Conservation (phyloP, 129 eudicot genomes). For the Pulicaria dysenterica region DNA sequence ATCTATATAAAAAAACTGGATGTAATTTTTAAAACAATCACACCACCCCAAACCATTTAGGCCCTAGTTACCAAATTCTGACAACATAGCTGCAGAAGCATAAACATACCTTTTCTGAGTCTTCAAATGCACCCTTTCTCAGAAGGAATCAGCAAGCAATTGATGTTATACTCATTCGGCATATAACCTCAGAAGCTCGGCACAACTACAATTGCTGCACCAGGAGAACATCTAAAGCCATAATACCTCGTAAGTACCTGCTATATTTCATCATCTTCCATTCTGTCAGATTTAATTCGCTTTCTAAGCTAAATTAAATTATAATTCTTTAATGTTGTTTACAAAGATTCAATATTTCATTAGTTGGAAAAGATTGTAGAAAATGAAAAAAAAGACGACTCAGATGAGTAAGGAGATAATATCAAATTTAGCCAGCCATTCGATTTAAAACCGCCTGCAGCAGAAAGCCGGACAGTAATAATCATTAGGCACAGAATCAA, state of each 20-base stretch:
- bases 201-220: slow-evolving; percentile 42
- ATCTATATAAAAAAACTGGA: no score
- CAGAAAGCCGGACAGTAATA: slow-evolving; percentile 28
- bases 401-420: slow-evolving; percentile 35
- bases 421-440: slow-evolving; percentile 25
- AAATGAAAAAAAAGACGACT: not conserved
- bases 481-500: slow-evolving; percentile 13
- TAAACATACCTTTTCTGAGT: no score
- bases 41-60: no score
- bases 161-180: slow-evolving; percentile 28
- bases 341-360: not conserved
- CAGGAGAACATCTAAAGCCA: slow-evolving; percentile 37
- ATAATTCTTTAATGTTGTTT: not conserved
- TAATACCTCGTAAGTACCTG: slow-evolving; percentile 45
- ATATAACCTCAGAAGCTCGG: slow-evolving; percentile 37
- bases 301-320: not conserved
- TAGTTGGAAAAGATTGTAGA: not conserved
- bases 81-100: no score
- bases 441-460: slow-evolving; percentile 27
- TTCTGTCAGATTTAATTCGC: slow-evolving; percentile 10
- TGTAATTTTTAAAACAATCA: no score
- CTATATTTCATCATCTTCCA: slow-evolving; percentile 43
- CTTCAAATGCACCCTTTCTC: not conserved
- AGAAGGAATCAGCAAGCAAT: slow-evolving; percentile 38
- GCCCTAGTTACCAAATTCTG: no score